These are phyloP conservation scores for Apiospora rasikravindrae DNA, from an alignment of 2,329 filamentous ascomycete species.

Conservation along the genomic window DNA sequence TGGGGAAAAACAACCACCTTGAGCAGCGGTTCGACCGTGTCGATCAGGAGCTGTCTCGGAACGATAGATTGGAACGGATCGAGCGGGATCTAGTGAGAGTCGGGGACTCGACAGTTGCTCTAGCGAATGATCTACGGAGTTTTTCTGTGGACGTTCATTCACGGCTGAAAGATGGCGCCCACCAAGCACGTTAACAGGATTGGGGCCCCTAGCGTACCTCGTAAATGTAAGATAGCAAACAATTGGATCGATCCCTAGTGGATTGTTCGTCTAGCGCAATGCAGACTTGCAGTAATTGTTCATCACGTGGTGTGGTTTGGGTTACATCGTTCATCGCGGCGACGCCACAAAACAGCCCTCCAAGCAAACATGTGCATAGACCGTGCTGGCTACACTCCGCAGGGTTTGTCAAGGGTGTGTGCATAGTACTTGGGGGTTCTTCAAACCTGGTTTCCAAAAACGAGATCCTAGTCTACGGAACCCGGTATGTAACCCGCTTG, in stretches of 20 bases:
- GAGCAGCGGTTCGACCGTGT: conserved; percentile 4
- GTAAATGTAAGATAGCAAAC: neutral
- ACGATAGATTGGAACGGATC: conserved; percentile 8
- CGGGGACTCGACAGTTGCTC: neutral
- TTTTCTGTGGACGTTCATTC: neutral
- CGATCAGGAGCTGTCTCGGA: conserved; percentile 9
- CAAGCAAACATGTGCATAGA: neutral
- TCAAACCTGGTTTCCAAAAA: neutral
- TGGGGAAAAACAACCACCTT: conserved; percentile 8
- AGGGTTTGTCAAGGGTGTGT: neutral
- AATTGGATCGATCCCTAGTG: neutral
- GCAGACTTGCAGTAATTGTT: neutral
- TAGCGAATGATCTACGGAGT: neutral
- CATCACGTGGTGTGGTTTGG: neutral
- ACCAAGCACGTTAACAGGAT: neutral
- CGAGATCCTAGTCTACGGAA: neutral
- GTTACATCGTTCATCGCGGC: conserved; percentile 7
- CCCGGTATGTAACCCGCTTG: neutral
- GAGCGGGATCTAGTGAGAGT: conserved; percentile 5
- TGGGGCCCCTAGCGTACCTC: neutral
- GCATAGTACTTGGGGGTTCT: neutral
- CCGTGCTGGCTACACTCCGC: neutral
- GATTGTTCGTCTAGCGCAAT: neutral
- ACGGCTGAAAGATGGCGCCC: neutral
- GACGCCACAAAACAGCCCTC: neutral